phyloP scores from a whole-genome alignment of 1,284 basidiomycete species.

The Mycena citricolor region DNA sequence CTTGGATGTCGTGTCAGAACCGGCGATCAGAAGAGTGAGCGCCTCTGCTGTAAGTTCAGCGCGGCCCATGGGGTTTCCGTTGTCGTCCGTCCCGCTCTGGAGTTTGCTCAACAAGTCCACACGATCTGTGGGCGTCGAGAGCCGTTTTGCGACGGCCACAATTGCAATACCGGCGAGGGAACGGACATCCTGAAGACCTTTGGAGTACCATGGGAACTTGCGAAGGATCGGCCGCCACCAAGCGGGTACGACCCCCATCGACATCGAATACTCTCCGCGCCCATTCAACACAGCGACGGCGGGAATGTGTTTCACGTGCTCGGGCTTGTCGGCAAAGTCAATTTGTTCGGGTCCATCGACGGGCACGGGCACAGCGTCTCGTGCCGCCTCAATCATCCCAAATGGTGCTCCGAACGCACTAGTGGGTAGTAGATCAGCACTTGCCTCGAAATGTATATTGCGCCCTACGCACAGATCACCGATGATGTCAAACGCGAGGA shows the following conservation, averaged over 20 bases:
- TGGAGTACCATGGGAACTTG: constrained; percentile 72
- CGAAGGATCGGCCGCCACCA: constrained; percentile 67
- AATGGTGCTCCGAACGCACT: constrained; percentile 85
- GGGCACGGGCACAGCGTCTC: constrained; percentile 67
- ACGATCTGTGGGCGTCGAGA: constrained; percentile 60
- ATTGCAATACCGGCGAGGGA: constrained; percentile 81
- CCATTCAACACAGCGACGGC: constrained; percentile 88
- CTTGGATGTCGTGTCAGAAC: constrained; percentile 83
- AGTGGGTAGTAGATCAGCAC: no score
- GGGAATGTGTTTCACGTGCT: constrained; percentile 60
- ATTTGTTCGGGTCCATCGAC: constrained; percentile 34
- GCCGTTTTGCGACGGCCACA: constrained; percentile 75
- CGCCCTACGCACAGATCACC: no score
- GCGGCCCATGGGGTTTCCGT: constrained; percentile 75
- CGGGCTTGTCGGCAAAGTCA: constrained; percentile 35
- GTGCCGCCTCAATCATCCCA: constrained; percentile 80
- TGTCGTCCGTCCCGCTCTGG: constrained; percentile 73
- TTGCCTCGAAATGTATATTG: no score
- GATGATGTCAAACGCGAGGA: constrained; percentile 88
- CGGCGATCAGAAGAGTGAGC: constrained; percentile 82
- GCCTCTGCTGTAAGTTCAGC: constrained; percentile 87
- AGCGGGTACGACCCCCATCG: constrained; percentile 78
- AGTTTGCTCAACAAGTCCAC: constrained; percentile 82
- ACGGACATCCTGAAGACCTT: constrained; percentile 68
- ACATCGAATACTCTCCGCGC: constrained; percentile 85